Evolutionary conservation across 140 eudicot genomes (phyloP), one percentile per base, ranked within the genome.

Genomic region (Bidens hawaiensis): DNA sequence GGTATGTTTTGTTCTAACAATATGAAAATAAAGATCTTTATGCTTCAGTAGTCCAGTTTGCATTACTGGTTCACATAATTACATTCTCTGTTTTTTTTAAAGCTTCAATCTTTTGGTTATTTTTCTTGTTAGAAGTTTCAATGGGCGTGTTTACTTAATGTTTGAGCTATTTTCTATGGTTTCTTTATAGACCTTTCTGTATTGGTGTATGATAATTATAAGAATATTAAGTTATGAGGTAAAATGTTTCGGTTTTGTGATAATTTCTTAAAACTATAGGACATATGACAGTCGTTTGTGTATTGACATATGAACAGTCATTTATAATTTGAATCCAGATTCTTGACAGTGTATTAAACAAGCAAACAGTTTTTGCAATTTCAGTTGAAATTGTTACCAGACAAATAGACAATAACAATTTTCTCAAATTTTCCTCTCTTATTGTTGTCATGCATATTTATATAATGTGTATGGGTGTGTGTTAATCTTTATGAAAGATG

Each of bases 1-100:
- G 96, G 98, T 91, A 69, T 6, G 42, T 43, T 52, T 8, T 71
- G 77, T 68, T 30, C 13, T 38, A 38, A 51, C 16, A 23, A 36
- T 24, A 22, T 52, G 59, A 45, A 21, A 67, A 3, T 17, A 14
- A 50, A 22, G 8, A 9, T 21, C 23, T n/a, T 50, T 0, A 64
- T 14, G 13, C 3, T 16, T n/a, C n/a, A n/a, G n/a, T n/a, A n/a
- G n/a, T n/a, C 14, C 26, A 47, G 21, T 51, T 23, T 66, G 26
- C 4, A 13, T 23, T 6, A 22, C 27, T 36, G 12, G 41, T 21
- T 65, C 30, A 45, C 28, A n/a, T n/a, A n/a, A n/a, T n/a, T n/a
- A n/a, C n/a, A n/a, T n/a, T n/a, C n/a, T n/a, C n/a, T n/a, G n/a
- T n/a, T n/a, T n/a, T n/a, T n/a, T n/a, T n/a, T n/a, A 51, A 31